phyloP scores from a whole-genome alignment of 2,329 filamentous ascomycete species.

The Verticillium dahliae region DNA sequence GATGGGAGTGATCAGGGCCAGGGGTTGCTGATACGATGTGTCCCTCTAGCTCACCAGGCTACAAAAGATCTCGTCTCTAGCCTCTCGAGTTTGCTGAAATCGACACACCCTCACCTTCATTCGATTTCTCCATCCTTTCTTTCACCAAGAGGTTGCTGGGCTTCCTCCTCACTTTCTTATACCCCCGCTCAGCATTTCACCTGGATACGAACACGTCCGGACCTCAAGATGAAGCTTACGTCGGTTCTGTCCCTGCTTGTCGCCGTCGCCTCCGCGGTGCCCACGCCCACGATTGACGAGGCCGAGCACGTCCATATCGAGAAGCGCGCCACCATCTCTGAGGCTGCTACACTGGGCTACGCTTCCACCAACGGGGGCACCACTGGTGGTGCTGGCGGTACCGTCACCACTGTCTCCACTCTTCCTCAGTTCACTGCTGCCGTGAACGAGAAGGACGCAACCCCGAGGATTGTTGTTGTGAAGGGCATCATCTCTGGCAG shows the following conservation, averaged over 20 bases:
- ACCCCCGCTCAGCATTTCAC: no score
- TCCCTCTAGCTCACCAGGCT: not conserved
- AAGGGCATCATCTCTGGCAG: constrained; percentile 27
- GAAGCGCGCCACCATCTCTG: constrained; percentile 13
- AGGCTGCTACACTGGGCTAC: constrained; percentile 29
- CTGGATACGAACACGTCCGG: not conserved
- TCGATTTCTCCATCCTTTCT: not conserved
- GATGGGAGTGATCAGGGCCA: not conserved
- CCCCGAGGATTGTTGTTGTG: constrained; percentile 33
- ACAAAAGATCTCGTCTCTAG: not conserved
- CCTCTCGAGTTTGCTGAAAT: not conserved
- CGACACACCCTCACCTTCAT: not conserved
- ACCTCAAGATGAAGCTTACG: constrained; percentile 7
- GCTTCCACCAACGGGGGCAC: constrained; percentile 36
- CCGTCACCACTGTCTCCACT: constrained; percentile 36
- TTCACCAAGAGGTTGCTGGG: not conserved
- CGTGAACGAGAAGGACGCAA: constrained; percentile 30
- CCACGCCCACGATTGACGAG: constrained; percentile 9
- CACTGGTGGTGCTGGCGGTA: constrained; percentile 36
- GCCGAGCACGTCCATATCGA: constrained; percentile 6
- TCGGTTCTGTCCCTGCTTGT: constrained; percentile 5
- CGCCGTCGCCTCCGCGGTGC: constrained; percentile 8
- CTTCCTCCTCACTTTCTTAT: not conserved
- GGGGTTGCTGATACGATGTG: not conserved
- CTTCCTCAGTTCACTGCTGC: constrained; percentile 31